These are phyloP conservation scores for Ogataea hybrid DNA, from an alignment of 1,139 yeast species.

Conservation along the genomic window DNA sequence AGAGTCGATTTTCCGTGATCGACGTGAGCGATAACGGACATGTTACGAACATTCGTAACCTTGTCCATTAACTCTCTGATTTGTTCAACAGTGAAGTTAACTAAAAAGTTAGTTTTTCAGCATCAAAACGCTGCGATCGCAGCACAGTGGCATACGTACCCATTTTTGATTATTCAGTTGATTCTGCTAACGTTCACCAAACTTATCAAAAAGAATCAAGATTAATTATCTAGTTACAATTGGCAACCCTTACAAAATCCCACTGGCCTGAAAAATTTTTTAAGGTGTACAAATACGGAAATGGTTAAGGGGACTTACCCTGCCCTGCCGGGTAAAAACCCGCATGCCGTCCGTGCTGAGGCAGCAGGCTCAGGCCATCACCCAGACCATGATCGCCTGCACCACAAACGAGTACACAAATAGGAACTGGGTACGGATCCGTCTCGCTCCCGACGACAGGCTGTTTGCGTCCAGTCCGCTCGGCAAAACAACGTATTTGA, in stretches of 20 bases:
- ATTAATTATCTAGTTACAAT: slow-evolving; percentile 10
- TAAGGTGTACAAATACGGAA: slow-evolving; percentile 11
- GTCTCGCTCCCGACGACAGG: slow-evolving; percentile 56
- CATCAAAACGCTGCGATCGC: background rate
- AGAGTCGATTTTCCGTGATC: slow-evolving; percentile 99
- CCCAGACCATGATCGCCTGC: slow-evolving; percentile 53
- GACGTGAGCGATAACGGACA: slow-evolving; percentile 99
- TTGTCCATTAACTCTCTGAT: slow-evolving; percentile 99
- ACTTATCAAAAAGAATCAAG: slow-evolving; percentile 9
- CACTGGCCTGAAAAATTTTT: slow-evolving; percentile 12
- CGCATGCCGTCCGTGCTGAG: background rate
- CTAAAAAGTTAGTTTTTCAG: slow-evolving; percentile 33
- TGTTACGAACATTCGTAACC: slow-evolving; percentile 99
- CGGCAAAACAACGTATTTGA: slow-evolving; percentile 72
- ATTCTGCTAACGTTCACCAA: slow-evolving; percentile 14
- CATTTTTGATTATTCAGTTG: slow-evolving; percentile 23
- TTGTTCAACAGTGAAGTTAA: slow-evolving; percentile 83
- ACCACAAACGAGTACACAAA: slow-evolving; percentile 82
- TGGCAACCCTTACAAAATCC: slow-evolving; percentile 12
- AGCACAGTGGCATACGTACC: slow-evolving; percentile 11
- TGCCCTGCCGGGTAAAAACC: slow-evolving; percentile 9
- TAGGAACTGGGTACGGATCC: slow-evolving; percentile 79
- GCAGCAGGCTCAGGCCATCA: slow-evolving; percentile 23
- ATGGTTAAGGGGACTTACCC: slow-evolving; percentile 10
- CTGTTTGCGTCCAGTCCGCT: slow-evolving; percentile 44